Percentiles rank a stretch among this genome's conserved stretches.
Evolutionary conservation across 2,329 filamentous ascomycete genomes (phyloP).

Genomic region (Aquanectria penicillioides): DNA sequence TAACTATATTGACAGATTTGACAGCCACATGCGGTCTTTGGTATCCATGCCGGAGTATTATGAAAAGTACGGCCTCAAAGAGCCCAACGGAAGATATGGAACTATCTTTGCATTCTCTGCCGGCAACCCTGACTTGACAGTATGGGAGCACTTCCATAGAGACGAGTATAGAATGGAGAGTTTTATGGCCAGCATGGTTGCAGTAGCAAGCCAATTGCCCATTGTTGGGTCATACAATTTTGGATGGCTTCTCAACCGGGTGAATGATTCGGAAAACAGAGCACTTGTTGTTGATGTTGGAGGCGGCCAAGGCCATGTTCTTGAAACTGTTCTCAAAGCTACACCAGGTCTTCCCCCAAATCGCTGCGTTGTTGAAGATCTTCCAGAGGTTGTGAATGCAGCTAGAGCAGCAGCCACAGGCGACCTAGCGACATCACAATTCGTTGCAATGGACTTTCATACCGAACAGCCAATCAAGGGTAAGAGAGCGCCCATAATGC

Average conservation of each 20-base stretch:
- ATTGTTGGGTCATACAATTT: neutral
- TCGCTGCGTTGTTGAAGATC: slow-evolving; percentile 11
- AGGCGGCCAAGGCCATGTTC: slow-evolving; percentile 11
- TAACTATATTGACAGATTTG: neutral
- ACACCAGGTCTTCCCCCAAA: slow-evolving; percentile 4
- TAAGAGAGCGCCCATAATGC: neutral
- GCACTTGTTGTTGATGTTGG: slow-evolving; percentile 11
- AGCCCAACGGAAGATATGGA: slow-evolving; percentile 9
- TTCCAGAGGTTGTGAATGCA: neutral
- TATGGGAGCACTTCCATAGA: slow-evolving; percentile 15
- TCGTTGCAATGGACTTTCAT: slow-evolving; percentile 13
- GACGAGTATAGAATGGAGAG: slow-evolving; percentile 1
- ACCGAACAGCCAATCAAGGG: slow-evolving; percentile 8
- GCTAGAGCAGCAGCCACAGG: neutral
- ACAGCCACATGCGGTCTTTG: slow-evolving; percentile 4
- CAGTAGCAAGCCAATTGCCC: neutral
- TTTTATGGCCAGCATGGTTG: slow-evolving; percentile 18
- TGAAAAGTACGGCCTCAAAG: slow-evolving; percentile 10
- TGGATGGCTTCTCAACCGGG: neutral
- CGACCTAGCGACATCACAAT: neutral
- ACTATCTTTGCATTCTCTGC: slow-evolving; percentile 8
- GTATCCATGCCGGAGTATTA: slow-evolving; percentile 4
- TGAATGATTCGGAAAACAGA: neutral
- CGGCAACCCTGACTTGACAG: slow-evolving; percentile 3
- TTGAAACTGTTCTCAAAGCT: neutral